Conservation (phyloP, 352 stramenopile species). For the Phytophthora citrophthora region DNA sequence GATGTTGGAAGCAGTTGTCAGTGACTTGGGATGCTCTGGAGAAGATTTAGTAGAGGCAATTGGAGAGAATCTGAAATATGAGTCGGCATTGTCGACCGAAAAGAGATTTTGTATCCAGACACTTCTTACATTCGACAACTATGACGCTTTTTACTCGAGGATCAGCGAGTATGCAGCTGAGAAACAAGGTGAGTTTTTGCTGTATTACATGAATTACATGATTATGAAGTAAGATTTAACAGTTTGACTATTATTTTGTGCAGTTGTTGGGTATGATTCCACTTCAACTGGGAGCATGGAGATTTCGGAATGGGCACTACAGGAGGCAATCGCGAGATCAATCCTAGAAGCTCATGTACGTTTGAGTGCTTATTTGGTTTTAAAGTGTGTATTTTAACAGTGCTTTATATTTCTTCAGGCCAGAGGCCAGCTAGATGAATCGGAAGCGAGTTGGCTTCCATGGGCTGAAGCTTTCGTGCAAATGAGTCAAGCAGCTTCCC, state of each 20-base stretch:
- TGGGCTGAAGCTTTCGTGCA: conserved; percentile 72
- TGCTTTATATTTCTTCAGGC: conserved; percentile 25
- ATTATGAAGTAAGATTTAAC: background rate
- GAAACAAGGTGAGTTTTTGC: conserved; percentile 34
- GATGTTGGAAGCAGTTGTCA: conserved; percentile 63
- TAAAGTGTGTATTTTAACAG: no score
- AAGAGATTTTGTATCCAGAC: conserved; percentile 73
- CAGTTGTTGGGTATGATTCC: conserved; percentile 24
- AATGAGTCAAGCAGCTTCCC: conserved; percentile 40
- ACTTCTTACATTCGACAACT: conserved; percentile 77
- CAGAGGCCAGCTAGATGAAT: conserved; percentile 55
- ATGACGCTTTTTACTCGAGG: conserved; percentile 56
- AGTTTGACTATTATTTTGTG: background rate
- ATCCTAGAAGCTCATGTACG: conserved; percentile 68
- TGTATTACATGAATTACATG: background rate
- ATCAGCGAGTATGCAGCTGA: conserved; percentile 63
- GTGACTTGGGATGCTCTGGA: conserved; percentile 65
- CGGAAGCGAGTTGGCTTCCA: conserved; percentile 56
- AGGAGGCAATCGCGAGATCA: conserved; percentile 70
- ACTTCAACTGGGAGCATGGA: conserved; percentile 15
- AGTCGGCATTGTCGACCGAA: conserved; percentile 45
- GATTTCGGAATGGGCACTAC: conserved; percentile 66
- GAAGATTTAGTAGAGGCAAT: conserved; percentile 61
- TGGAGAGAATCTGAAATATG: conserved; percentile 44
- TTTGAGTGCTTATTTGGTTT: background rate